phyloP scores from a whole-genome alignment of 495 filamentous ascomycete species.

The Penicillium subrubescens region DNA sequence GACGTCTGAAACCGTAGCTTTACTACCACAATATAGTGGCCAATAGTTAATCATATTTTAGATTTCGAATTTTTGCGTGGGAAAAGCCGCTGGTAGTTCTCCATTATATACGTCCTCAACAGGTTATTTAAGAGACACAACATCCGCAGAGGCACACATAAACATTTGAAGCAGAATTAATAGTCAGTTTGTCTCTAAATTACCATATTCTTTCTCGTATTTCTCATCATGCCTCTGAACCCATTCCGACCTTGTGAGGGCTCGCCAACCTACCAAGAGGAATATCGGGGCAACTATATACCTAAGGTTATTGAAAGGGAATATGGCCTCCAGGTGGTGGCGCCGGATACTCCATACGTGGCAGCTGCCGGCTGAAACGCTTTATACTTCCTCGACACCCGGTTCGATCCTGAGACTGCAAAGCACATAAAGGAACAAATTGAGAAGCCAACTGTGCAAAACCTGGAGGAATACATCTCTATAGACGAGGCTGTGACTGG shows the following conservation, averaged over 20 bases:
- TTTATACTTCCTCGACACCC: slow-evolving; percentile 24
- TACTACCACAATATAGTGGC: too few species aligned
- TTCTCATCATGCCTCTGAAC: slow-evolving; percentile 3
- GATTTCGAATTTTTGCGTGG: too few species aligned
- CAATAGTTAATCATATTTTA: too few species aligned
- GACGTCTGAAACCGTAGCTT: too few species aligned
- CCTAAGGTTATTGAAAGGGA: slow-evolving; percentile 15
- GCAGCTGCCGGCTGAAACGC: slow-evolving; percentile 12
- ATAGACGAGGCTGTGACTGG: slow-evolving; percentile 16
- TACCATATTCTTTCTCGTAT: neutral
- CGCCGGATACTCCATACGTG: slow-evolving; percentile 24
- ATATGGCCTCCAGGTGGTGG: slow-evolving; percentile 17
- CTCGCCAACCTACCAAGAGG: slow-evolving; percentile 7
- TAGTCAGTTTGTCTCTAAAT: too few species aligned
- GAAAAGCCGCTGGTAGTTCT: too few species aligned
- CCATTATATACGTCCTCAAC: too few species aligned
- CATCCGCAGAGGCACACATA: too few species aligned
- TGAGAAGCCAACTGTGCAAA: slow-evolving; percentile 12
- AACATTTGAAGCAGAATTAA: too few species aligned
- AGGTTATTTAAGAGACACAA: too few species aligned
- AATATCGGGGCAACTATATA: slow-evolving; percentile 19
- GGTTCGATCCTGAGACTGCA: slow-evolving; percentile 19
- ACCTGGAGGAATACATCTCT: slow-evolving; percentile 11
- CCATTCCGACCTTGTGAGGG: slow-evolving; percentile 3
- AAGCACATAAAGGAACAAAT: slow-evolving; percentile 21